Evolutionary conservation across 2,329 filamentous ascomycete species (phyloP), one percentile per base, ranked within the genome.

Genomic region (Penicillium sp.): DNA sequence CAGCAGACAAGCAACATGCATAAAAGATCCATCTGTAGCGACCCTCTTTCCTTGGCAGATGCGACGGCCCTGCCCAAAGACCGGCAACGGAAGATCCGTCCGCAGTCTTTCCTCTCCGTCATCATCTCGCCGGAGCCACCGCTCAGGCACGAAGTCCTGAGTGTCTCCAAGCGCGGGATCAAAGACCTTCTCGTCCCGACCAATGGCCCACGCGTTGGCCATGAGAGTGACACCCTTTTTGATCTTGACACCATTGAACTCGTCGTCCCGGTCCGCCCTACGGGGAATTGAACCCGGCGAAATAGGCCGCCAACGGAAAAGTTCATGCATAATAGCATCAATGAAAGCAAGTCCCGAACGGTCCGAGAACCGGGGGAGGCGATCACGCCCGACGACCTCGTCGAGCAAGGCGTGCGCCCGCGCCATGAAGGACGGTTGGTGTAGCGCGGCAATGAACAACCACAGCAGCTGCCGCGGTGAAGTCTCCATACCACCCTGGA

Each of bases 401-500:
- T 75, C 72, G 10, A 75, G 63, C 25, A 68, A 53, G 8, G 59
- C 61, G 7, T 79, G 74, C 0, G 76, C 76, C 15, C 71, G 70
- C 0, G 51, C 31, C 10, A 80, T 65, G 2, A 73, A 71, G 13
- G 74, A 67, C 0, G 77, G 77, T 45, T 78, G 73, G 59, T 77
- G 58, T 71, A 76, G 53, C 60, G 82, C 49, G 56, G 82, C 61
- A 59, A 82, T 48, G 68, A 83, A 79, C 65, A 74, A 75, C 45
- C 75, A 76, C 56, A 77, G 75, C 25, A 80, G 67, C 0, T 78
- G 79, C 9, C 76, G 76, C 0, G 78, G 76, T 0, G 77, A 80
- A 0, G 79, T 82, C 61, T 81, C 79, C 45, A 73, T 79, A 21
- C 79, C 75, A 18, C 78, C 79, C 27, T 79, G 78, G 55, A 80